Conservation (phyloP, 139 green algal species). For the Chlorella sp. region DNA sequence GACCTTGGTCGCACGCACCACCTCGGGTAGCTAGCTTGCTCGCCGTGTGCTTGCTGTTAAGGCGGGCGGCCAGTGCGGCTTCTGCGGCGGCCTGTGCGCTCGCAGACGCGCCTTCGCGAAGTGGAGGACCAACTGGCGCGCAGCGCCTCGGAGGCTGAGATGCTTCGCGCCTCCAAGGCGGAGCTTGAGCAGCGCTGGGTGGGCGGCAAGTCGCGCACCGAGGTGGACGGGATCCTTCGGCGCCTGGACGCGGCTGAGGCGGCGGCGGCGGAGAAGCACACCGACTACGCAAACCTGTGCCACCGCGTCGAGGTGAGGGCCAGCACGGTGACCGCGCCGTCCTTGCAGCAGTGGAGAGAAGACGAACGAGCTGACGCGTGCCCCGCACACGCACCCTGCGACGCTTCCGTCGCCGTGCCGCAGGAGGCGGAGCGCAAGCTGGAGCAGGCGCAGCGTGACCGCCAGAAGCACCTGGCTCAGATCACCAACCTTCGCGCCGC, state of each 20-base stretch:
- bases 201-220: conserved; percentile 26
- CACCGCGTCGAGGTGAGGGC: conserved; percentile 28
- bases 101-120: conserved; percentile 31
- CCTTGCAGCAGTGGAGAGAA: not conserved
- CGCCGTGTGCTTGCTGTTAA: too few species aligned
- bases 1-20: too few species aligned
- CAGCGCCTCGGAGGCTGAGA: conserved; percentile 32
- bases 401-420: too few species aligned
- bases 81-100: not conserved
- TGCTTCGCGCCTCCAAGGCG: conserved; percentile 14
- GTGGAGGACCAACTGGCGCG: conserved; percentile 38
- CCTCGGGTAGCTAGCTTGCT: too few species aligned
- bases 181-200: conserved; percentile 30
- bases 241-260: conserved; percentile 33
- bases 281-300: conserved; percentile 10
- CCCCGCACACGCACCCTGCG: too few species aligned
- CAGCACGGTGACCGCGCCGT: not conserved
- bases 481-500: conserved; percentile 46
- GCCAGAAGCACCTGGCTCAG: conserved; percentile 38
- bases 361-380: too few species aligned
- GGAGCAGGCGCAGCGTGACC: conserved; percentile 15
- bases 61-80: not conserved
- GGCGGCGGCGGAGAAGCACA: conserved; percentile 13
- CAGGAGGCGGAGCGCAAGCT: conserved; percentile 39
- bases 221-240: conserved; percentile 37